A percentile compares a stretch with the other conserved stretches of the same genome.
These are phyloP conservation scores for Quercus variabilis DNA, from an alignment of 306 rosid genomes.

Conservation along the genomic window DNA sequence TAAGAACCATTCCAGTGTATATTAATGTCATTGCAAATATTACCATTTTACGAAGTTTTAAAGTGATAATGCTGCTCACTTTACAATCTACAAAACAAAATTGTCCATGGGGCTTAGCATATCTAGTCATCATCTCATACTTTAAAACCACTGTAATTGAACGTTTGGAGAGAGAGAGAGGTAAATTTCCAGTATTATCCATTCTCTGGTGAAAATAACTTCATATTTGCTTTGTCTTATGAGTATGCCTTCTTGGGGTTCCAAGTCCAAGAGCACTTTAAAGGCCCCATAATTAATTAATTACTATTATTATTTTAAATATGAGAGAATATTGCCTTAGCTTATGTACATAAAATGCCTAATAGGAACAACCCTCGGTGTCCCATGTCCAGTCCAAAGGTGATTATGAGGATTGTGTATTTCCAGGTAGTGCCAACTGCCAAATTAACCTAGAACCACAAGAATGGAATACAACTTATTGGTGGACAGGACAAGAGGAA, in stretches of 20 bases:
- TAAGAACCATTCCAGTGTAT: slow-evolving; percentile 8
- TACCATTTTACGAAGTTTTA: background rate
- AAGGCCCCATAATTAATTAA: background rate
- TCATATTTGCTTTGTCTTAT: background rate
- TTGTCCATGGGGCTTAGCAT: background rate
- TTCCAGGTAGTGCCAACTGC: background rate
- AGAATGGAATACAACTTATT: background rate
- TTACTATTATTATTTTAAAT: too few relatives aligned
- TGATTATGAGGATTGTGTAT: background rate
- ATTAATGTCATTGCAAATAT: background rate
- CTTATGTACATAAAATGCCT: background rate
- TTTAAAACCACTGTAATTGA: background rate
- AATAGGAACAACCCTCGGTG: background rate
- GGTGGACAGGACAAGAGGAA: background rate
- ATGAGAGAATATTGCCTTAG: background rate
- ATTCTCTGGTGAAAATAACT: background rate
- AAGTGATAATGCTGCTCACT: background rate
- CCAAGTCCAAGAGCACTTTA: background rate
- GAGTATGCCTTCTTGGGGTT: background rate
- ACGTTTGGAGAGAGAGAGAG: background rate
- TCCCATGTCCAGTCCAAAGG: background rate
- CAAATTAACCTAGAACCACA: background rate
- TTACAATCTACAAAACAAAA: background rate
- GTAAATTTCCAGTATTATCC: background rate
- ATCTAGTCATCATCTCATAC: background rate